Evolutionary conservation across 2,329 filamentous ascomycete genomes (phyloP).

Genomic region (Fusarium mangiferae): DNA sequence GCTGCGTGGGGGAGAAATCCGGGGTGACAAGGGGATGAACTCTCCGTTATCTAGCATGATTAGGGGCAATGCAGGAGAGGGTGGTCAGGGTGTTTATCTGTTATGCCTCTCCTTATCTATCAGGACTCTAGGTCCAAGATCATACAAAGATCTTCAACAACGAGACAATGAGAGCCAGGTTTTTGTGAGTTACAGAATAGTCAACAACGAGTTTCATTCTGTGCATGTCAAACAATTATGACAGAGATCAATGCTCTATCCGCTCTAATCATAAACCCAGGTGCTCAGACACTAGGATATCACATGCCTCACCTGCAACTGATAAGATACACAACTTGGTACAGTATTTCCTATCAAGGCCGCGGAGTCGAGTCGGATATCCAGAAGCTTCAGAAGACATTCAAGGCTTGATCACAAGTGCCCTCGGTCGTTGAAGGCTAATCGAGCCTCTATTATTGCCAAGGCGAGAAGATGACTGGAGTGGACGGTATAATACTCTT

Average conservation of each 20-base stretch:
- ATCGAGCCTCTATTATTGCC: neutral
- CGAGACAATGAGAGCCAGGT: neutral
- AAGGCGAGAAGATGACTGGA: neutral
- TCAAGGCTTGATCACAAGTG: neutral
- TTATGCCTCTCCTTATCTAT: conserved; percentile 23
- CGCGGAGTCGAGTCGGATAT: neutral
- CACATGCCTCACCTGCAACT: neutral
- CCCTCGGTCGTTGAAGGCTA: neutral
- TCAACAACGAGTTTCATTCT: neutral
- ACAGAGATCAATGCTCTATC: neutral
- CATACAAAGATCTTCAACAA: neutral
- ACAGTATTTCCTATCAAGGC: neutral
- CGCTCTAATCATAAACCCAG: neutral
- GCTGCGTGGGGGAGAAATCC: conserved; percentile 27
- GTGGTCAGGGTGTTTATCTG: conserved; percentile 31
- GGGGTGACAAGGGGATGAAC: conserved; percentile 25
- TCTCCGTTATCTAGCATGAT: conserved; percentile 27
- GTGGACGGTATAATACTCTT: neutral
- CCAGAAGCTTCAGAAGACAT: neutral
- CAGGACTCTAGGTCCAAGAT: neutral
- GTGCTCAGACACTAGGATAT: neutral
- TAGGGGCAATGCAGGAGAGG: neutral
- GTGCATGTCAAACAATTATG: neutral
- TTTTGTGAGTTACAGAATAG: neutral
- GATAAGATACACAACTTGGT: neutral